These are phyloP conservation scores for Rhazya stricta DNA, from an alignment of 257 asterid species.

Conservation along the genomic window DNA sequence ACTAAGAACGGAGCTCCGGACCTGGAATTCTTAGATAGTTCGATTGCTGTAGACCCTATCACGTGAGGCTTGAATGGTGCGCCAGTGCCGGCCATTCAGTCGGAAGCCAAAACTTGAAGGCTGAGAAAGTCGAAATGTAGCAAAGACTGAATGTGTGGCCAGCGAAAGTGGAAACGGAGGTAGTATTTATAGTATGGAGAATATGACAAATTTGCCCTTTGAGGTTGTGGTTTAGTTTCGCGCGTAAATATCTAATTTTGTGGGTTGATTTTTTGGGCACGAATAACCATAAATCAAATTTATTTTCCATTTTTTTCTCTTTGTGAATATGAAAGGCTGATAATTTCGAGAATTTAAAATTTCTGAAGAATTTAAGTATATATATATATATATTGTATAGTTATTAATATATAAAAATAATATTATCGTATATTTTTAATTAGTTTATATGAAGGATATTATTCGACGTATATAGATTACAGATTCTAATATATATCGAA, in stretches of 20 bases:
- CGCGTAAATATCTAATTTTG: slow-evolving; percentile 18
- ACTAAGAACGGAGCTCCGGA: slow-evolving; percentile 42
- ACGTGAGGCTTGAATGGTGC: slow-evolving; percentile 47
- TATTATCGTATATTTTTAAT: no score
- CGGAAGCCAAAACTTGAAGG: slow-evolving; percentile 11
- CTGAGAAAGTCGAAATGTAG: neutral
- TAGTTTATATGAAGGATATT: no score
- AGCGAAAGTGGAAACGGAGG: no score
- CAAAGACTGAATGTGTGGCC: neutral
- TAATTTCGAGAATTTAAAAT: no score
- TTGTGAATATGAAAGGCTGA: no score
- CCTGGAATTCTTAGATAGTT: slow-evolving; percentile 38
- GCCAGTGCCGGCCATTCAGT: slow-evolving; percentile 72
- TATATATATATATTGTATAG: no score
- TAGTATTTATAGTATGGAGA: neutral
- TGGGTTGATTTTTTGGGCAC: neutral
- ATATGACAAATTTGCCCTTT: slow-evolving; percentile 16
- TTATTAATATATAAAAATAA: no score
- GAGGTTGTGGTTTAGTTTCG: slow-evolving; percentile 21
- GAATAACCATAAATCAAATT: no score
- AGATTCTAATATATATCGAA: no score
- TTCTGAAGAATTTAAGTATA: no score
- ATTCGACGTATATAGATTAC: no score
- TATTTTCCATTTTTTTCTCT: no score
- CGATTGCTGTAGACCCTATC: slow-evolving; percentile 37